Conservation (phyloP, 306 rosid species). For the Pueraria montana region DNA sequence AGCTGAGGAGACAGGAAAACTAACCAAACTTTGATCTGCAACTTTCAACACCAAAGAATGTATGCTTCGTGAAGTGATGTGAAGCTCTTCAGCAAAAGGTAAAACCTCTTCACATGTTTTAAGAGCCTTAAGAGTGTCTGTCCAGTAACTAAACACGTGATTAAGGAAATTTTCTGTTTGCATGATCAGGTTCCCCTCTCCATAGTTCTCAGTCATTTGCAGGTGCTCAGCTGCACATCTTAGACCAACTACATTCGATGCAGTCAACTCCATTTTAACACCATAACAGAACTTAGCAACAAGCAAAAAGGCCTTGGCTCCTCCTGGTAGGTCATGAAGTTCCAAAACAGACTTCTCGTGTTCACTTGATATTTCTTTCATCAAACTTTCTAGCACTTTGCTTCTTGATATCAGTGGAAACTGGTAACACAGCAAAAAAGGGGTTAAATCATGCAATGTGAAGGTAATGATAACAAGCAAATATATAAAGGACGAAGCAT, state of each 20-base stretch:
- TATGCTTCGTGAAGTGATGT: conserved; percentile 76
- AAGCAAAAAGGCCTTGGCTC: conserved; percentile 73
- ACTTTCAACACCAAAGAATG: conserved; percentile 82
- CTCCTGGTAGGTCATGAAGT: conserved; percentile 87
- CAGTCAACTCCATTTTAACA: conserved; percentile 80
- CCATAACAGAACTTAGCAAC: conserved; percentile 88
- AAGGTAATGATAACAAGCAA: conserved; percentile 1
- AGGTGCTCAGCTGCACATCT: conserved; percentile 88
- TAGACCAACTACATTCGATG: conserved; percentile 69
- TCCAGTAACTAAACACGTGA: conserved; percentile 74
- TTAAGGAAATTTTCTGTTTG: conserved; percentile 77
- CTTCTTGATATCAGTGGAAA: conserved; percentile 92
- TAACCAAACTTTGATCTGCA: conserved; percentile 72
- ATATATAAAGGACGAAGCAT: background rate
- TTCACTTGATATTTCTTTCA: conserved; percentile 60
- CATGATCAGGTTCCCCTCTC: conserved; percentile 75
- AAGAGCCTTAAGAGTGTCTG: conserved; percentile 80
- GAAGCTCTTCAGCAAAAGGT: conserved; percentile 82
- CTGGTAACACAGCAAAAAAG: conserved; percentile 54
- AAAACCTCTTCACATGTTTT: conserved; percentile 78
- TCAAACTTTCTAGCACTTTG: conserved; percentile 65
- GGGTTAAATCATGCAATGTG: conserved; percentile 23
- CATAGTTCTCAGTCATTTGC: conserved; percentile 79
- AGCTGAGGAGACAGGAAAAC: conserved; percentile 64
- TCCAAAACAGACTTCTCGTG: conserved; percentile 66